Conservation (phyloP, 129 eudicot species). For the Smallanthus sonchifolius region DNA sequence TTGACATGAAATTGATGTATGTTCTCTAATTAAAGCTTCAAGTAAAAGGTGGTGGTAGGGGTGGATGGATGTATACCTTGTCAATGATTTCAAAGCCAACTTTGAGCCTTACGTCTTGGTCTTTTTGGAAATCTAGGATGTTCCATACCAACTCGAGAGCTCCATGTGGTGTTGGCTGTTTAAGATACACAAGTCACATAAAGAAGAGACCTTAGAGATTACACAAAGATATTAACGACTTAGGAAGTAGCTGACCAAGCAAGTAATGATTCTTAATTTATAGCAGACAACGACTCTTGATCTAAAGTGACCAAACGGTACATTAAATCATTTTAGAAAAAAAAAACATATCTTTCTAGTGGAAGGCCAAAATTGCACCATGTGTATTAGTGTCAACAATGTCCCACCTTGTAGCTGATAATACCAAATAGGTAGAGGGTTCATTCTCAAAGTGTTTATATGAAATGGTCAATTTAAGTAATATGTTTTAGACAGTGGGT, state of each 20-base stretch:
- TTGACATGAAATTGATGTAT: not conserved
- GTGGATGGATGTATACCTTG: slow-evolving; percentile 45
- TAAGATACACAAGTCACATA: not conserved
- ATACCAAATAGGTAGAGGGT: not conserved
- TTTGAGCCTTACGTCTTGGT: slow-evolving; percentile 82
- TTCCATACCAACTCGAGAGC: slow-evolving; percentile 80
- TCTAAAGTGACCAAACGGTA: not conserved
- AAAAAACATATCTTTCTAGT: not conserved
- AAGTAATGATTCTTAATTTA: not conserved
- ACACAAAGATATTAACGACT: not conserved
- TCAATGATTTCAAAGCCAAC: slow-evolving; percentile 70
- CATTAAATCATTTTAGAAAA: not conserved
- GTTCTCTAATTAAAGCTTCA: not conserved
- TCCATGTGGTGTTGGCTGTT: slow-evolving; percentile 57
- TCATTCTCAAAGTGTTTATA: not conserved
- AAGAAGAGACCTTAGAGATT: not conserved
- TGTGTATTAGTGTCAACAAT: too few relatives aligned
- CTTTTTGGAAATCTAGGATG: slow-evolving; percentile 65
- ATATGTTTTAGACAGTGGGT: not conserved
- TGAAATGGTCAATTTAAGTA: not conserved
- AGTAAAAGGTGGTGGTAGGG: not conserved
- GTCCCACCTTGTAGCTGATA: not conserved
- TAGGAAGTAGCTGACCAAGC: not conserved
- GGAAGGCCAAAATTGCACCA: not conserved
- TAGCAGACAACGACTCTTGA: not conserved